Evolutionary conservation across 352 stramenopile genomes (phyloP).

Genomic region (Pilasporangium apinafurcum): DNA sequence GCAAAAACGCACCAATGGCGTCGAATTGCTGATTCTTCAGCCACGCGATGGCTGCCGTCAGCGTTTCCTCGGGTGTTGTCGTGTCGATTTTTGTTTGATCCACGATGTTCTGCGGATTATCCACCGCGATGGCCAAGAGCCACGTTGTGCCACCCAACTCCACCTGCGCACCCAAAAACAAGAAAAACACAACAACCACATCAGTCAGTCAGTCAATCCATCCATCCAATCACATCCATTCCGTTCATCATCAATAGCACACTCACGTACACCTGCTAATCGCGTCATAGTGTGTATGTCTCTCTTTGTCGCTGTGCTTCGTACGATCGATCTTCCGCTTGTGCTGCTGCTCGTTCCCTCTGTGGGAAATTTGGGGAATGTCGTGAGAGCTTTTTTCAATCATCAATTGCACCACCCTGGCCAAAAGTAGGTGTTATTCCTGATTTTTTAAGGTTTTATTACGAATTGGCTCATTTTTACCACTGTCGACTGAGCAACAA

Average conservation of each 20-base stretch:
- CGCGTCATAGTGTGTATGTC: conserved; percentile 14
- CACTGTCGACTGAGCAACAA: no score
- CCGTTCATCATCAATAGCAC: no score
- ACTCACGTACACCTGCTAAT: conserved; percentile 23
- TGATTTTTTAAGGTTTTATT: no score
- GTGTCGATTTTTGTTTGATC: conserved; percentile 79
- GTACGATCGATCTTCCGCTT: no score
- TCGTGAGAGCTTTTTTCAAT: no score
- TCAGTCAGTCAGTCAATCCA: background rate
- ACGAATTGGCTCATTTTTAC: no score
- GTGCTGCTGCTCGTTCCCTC: no score
- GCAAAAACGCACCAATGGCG: conserved; percentile 36
- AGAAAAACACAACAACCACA: background rate
- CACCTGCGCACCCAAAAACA: conserved; percentile 28
- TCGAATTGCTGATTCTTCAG: conserved; percentile 80
- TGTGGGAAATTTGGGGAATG: no score
- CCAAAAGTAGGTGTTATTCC: no score
- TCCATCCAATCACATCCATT: background rate
- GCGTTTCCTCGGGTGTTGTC: conserved; percentile 81
- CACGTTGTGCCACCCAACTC: conserved; percentile 96
- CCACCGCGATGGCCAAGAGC: conserved; percentile 87
- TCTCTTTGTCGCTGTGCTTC: conserved; percentile 2
- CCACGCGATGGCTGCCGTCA: conserved; percentile 72
- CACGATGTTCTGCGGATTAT: conserved; percentile 86
- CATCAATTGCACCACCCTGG: no score